Base-by-base conservation (phyloP, 257 asterid species). In the Knoxia roxburghii region DNA sequence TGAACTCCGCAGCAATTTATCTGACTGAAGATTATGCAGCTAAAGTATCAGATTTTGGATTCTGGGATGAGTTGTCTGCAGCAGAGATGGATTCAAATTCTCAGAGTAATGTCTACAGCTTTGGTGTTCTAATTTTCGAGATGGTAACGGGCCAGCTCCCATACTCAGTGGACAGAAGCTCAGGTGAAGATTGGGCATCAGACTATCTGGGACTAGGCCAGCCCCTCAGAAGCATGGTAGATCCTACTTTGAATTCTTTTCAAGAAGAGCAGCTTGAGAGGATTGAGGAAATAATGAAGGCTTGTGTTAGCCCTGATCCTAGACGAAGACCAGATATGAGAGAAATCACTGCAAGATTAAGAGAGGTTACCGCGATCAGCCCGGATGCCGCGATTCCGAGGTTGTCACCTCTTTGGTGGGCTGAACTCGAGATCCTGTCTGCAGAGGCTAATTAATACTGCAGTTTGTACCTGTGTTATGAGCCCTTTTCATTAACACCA, bases 371-470 rank as follows among this genome's bases (percentile, higher is more conserved):
- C 2, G 87, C 79, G 27, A 82, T 91, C 18, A 90, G 75, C 20
- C 86, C 89, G 1, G 94, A 87, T 61, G 94, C 71, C 21, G 98
- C 96, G 7, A 71, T 78, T 57, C 95, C 96, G 12, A 80, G 67
- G 75, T 46, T 84, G 4, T 89, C 95, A 32, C 90, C 91, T 48
- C 95, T 89, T 54, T 88, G 96, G 98, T 89, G 95, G 98, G 94
- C 98, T n/a, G 98, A 89, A 67, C 84, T 91, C 18, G 96, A 91
- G 82, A 87, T 88, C 65, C 49, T 75, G 61, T 80, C 94, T 0
- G 64, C 80, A n/a, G 88, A 77, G 39, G 82, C 71, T 5, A 68
- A 71, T 65, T 84, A 61, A 64, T 39, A 45, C 26, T 7, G 53
- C 46, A 61, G 32, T 65, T 45, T 51, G 74, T 50, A 73, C 41